Conservation (phyloP, 495 filamentous ascomycete genomes). For the Saxispiralis lemnorum region DNA sequence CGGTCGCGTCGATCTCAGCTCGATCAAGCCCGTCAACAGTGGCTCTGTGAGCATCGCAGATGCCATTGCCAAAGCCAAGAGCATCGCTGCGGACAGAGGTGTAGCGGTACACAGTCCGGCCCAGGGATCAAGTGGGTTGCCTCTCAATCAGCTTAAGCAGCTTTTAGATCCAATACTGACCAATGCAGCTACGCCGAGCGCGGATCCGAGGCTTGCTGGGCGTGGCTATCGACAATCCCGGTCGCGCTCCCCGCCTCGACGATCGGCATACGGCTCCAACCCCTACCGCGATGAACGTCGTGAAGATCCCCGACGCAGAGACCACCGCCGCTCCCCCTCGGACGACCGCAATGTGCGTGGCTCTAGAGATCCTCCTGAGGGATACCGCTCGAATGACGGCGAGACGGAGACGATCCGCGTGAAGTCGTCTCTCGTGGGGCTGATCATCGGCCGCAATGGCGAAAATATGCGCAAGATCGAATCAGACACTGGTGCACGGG, state of each 20-base stretch:
- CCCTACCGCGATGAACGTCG: constrained; percentile 64
- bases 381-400: constrained; percentile 26
- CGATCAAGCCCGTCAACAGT: constrained; percentile 53
- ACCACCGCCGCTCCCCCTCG: constrained; percentile 27
- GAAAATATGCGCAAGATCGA: constrained; percentile 69
- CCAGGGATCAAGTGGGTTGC: constrained; percentile 20
- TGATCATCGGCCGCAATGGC: constrained; percentile 70
- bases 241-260: constrained; percentile 46
- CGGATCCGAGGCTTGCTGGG: constrained; percentile 25
- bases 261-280: constrained; percentile 46
- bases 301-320: constrained; percentile 33
- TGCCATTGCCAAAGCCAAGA: constrained; percentile 55
- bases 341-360: constrained; percentile 24
- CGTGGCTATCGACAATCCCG: constrained; percentile 43
- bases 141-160: too few relatives aligned
- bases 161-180: background rate
- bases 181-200: constrained; percentile 5
- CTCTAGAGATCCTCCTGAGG: constrained; percentile 17
- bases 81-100: constrained; percentile 53
- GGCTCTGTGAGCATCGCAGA: constrained; percentile 58
- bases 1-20: constrained; percentile 55
- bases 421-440: constrained; percentile 57
- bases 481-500: constrained; percentile 50
- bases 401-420: constrained; percentile 57
- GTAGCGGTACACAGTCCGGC: constrained; percentile 26